Base-by-base conservation (phyloP, 1,284 basidiomycete genomes). In the Tilletia setariae region DNA sequence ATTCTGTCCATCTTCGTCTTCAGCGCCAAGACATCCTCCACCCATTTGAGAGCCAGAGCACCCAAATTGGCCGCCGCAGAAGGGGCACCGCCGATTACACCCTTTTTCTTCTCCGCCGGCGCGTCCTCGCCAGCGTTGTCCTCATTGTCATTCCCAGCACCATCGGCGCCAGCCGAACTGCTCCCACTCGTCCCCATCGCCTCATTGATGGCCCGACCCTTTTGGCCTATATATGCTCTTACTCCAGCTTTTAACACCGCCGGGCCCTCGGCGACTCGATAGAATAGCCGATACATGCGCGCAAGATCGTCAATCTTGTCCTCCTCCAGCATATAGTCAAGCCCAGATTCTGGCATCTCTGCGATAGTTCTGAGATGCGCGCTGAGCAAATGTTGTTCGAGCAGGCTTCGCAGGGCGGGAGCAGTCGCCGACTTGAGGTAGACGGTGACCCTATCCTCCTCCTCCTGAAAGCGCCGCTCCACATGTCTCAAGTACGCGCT, bases 1-100 rank as follows among this genome's bases (percentile, higher is more conserved):
- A 96, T 83, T 11, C 78, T 79, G 76, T 97, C 93, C 79, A 97
- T 93, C 79, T 89, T 91, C 84, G 95, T 92, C 84, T 98, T 97
- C 69, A 98, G 86, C 71, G 90, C 88, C 11, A 98, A 85, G 9
- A 97, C 91, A 74, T 92, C 90, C 83, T 96, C 90, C 0, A 98
- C 95, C 96, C 96, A 99, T 80, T 89, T 90, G 67, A 97, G 85
- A 0, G 95, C 96, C 8, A 84, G 76, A 16, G 43, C 32, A 11
- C 35, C 35, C 42, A 70, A 71, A 2, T 74, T 76, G 6, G 74
- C 74, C 7, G 76, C 72, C 0, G 72, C 74, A 11, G 23, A 19
- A 15, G 51, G 13, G 15, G 23, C 51, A 23, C n/a, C 51, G 16
- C 46, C 46, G 6, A 25, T 23, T 23, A 53, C 51, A 11, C 28